Conservation (phyloP, 2,329 filamentous ascomycete genomes). For the Xylariales sp. region DNA sequence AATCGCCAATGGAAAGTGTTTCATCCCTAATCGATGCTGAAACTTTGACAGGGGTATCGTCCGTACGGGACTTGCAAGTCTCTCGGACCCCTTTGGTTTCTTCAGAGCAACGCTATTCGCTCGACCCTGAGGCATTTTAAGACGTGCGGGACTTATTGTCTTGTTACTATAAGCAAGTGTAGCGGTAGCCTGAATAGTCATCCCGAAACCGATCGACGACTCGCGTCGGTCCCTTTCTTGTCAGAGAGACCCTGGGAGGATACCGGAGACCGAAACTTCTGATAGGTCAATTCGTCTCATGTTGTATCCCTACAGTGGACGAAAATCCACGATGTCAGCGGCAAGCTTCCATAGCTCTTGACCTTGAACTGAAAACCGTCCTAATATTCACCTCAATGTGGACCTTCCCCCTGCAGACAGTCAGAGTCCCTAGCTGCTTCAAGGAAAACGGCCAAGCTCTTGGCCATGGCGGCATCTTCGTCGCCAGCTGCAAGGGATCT, state of each 20-base stretch:
- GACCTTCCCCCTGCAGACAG: conserved; percentile 15
- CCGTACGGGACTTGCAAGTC: conserved; percentile 9
- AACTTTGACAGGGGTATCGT: conserved; percentile 14
- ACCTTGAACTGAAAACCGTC: conserved; percentile 4
- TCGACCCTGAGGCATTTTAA: conserved; percentile 22
- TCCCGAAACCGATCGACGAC: conserved; percentile 24
- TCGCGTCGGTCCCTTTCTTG: conserved; percentile 17
- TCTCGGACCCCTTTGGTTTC: conserved; percentile 8
- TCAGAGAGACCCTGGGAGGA: conserved; percentile 13
- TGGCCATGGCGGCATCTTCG: conserved; percentile 15
- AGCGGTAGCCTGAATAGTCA: conserved; percentile 15
- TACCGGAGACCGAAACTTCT: conserved; percentile 7
- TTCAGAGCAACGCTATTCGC: conserved; percentile 8
- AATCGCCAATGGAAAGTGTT: conserved; percentile 17
- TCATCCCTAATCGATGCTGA: conserved; percentile 21
- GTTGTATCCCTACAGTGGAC: conserved; percentile 12
- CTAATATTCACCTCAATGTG: conserved; percentile 7
- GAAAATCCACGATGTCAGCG: conserved; percentile 13
- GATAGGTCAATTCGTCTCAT: conserved; percentile 20
- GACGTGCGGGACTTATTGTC: conserved; percentile 5
- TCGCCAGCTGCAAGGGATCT: conserved; percentile 3
- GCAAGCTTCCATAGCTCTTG: conserved; percentile 11
- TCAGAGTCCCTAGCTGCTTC: conserved; percentile 16
- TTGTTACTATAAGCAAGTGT: conserved; percentile 1
- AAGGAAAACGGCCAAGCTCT: conserved; percentile 18